Evolutionary conservation across 78 protist genomes (phyloP).

Genomic region (Corallochytrium limacisporum): DNA sequence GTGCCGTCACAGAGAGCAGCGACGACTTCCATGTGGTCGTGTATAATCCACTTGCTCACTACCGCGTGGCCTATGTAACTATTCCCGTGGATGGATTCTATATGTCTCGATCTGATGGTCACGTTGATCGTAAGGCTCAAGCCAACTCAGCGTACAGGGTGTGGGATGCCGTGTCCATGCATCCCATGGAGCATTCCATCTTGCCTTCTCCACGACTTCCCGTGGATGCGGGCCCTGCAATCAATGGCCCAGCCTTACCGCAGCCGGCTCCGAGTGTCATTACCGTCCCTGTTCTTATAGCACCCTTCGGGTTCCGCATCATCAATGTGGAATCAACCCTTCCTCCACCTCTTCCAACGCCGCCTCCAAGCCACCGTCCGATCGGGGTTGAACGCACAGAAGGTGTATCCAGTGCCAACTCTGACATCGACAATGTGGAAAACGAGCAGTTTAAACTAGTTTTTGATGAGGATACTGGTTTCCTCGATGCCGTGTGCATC

Average conservation of each 20-base stretch:
- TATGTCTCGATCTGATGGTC: neutral
- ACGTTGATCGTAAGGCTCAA: neutral
- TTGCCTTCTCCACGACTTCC: no score
- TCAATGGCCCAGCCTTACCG: no score
- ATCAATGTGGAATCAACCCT: no score
- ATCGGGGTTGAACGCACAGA: no score
- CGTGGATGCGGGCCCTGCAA: no score
- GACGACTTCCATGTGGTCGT: neutral
- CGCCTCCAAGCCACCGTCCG: no score
- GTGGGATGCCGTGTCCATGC: neutral
- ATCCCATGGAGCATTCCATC: neutral
- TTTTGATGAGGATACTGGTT: constrained; percentile 26
- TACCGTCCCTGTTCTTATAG: no score
- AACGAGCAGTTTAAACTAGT: neutral
- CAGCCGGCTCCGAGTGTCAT: no score
- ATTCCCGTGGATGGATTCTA: neutral
- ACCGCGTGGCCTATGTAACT: neutral
- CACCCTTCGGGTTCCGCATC: no score
- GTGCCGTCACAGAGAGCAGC: neutral
- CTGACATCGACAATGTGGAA: no score
- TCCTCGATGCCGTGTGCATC: constrained; percentile 12
- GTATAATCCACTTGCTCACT: neutral
- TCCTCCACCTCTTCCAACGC: no score
- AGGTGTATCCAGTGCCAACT: neutral
- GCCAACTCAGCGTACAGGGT: neutral